phyloP scores from a whole-genome alignment of 495 filamentous ascomycete species.

The Xeromyces bisporus region DNA sequence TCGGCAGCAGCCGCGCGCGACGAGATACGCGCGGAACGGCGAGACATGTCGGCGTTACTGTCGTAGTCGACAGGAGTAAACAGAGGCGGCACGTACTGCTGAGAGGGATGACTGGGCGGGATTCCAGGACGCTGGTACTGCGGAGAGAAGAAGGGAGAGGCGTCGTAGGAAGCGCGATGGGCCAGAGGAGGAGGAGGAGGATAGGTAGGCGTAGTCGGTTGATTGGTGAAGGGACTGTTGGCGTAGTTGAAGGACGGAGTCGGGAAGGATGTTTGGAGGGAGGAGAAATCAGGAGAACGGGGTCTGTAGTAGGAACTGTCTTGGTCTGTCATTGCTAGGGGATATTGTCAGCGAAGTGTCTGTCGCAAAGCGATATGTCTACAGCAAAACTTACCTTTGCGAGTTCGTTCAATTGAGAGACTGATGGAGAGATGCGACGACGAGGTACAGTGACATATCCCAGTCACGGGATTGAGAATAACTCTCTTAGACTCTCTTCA shows the following conservation, averaged over 20 bases:
- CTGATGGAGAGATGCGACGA: no score
- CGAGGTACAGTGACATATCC: no score
- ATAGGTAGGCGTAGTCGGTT: slow-evolving; percentile 16
- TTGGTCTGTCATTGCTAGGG: slow-evolving; percentile 24
- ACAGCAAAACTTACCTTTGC: no score
- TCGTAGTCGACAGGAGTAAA: slow-evolving; percentile 4
- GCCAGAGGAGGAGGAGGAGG: slow-evolving; percentile 16
- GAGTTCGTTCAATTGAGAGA: no score
- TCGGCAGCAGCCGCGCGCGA: neutral
- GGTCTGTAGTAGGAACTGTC: slow-evolving; percentile 24
- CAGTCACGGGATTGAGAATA: no score
- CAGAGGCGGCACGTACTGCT: slow-evolving; percentile 24
- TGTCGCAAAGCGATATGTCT: no score
- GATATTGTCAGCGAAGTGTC: neutral
- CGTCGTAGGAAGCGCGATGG: slow-evolving; percentile 29
- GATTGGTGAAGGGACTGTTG: neutral
- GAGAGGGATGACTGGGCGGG: slow-evolving; percentile 7
- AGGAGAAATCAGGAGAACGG: slow-evolving; percentile 32
- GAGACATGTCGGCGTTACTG: slow-evolving; percentile 25
- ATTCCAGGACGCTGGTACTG: slow-evolving; percentile 15
- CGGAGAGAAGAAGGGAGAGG: slow-evolving; percentile 21
- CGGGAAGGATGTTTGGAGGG: slow-evolving; percentile 22
- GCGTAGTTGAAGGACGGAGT: slow-evolving; percentile 14
- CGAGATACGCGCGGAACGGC: slow-evolving; percentile 26
- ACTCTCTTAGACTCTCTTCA: no score